A percentile compares a stretch with the other conserved stretches of the same genome.
These are phyloP conservation scores for Xylaria sp. DNA, from an alignment of 2,329 filamentous ascomycete species.

Conservation along the genomic window DNA sequence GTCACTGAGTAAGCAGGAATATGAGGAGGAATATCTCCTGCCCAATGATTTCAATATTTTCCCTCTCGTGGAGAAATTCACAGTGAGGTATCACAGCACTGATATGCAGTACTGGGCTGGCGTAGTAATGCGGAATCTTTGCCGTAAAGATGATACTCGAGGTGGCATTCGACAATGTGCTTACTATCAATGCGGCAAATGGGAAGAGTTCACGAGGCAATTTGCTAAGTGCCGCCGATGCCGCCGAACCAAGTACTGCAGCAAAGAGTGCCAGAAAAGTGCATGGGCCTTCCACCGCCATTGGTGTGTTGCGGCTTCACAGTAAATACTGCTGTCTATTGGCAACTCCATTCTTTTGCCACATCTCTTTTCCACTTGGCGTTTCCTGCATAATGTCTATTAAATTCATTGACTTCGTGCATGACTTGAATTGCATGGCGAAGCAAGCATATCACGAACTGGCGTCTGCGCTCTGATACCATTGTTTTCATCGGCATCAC, in stretches of 20 bases:
- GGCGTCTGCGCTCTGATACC: constrained; percentile 54
- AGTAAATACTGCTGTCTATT: constrained; percentile 51
- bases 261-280: constrained; percentile 99
- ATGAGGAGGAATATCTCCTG: constrained; percentile 87
- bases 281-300: constrained; percentile 98
- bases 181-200: constrained; percentile 97
- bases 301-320: constrained; percentile 86
- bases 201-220: constrained; percentile 95
- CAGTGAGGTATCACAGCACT: constrained; percentile 90
- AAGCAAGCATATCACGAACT: constrained; percentile 53
- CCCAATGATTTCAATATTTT: constrained; percentile 99
- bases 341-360: constrained; percentile 35
- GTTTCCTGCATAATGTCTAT: constrained; percentile 52
- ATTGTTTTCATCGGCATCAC: constrained; percentile 51
- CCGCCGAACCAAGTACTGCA: constrained; percentile 97
- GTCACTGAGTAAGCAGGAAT: constrained; percentile 61
- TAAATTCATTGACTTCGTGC: constrained; percentile 48
- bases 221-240: constrained; percentile 98
- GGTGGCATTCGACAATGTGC: constrained; percentile 97
- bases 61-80: constrained; percentile 97
- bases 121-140: constrained; percentile 98
- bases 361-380: constrained; percentile 46
- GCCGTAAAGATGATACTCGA: constrained; percentile 93
- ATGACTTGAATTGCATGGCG: constrained; percentile 51
- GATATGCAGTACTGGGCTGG: constrained; percentile 99